Evolutionary conservation across 1,139 yeast genomes (phyloP), one percentile per base, ranked within the genome.

Genomic region (Kodamaea fungicola): DNA sequence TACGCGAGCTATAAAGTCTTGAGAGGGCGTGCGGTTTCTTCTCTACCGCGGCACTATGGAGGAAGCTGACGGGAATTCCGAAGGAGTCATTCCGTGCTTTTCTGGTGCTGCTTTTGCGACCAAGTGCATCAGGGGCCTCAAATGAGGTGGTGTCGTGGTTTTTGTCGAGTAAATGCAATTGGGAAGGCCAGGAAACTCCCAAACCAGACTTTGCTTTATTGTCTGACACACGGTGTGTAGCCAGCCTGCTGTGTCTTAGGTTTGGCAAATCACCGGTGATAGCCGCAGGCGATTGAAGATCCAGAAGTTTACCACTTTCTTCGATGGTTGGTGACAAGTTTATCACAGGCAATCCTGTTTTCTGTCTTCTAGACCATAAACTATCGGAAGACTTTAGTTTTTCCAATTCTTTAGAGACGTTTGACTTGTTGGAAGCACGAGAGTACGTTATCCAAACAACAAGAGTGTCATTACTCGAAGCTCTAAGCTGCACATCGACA

Each of bases 371-470:
- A n/a, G 32, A 12, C 35, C 25, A 29, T 29, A 32, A 29, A 7
- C 54, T 47, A 3, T 62, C 46, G 3, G 50, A 46, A 4, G 47
- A 34, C 30, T 57, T 52, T 35, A 62, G 41, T 35, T 55, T 58
- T 31, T 52, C 57, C 27, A 63, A 43, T 34, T 61, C 64, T 12
- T 51, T 54, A 3, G 59, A 37, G 7, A 60, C 46, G 32, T 49
- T 52, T 8, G 47, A 38, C 34, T 54, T 57, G 33, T 50, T 47
- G 22, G 56, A 44, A 32, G 57, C 59, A 49, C 88, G 74, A 1
- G 95, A 83, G 55, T 85, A 89, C 0, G 96, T 87, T n/a, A 90
- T 71, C 97, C 97, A 90, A 16, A 89, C 59, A 3, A 87, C 81
- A 44, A 76, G 73, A 4, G 80, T 68, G 24, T 77, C 79, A 13